Evolutionary conservation across 2,329 filamentous ascomycete species (phyloP).

Genomic region (Ophiobolus disseminans): DNA sequence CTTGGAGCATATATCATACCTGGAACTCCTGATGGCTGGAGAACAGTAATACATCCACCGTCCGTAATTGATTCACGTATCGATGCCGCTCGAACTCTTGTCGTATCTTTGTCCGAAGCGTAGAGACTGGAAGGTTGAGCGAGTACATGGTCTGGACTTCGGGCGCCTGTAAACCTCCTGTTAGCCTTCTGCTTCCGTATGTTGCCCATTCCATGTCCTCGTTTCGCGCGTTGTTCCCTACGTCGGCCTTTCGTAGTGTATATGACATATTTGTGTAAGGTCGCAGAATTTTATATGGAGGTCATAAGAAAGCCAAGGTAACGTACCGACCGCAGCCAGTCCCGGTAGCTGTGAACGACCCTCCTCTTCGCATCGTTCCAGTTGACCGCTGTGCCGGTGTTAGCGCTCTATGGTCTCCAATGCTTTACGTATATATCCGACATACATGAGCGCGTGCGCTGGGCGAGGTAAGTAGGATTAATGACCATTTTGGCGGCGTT

Average conservation of each 20-base stretch:
- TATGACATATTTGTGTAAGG: too few relatives aligned
- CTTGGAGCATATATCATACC: slow-evolving; percentile 62
- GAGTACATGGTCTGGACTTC: slow-evolving; percentile 99
- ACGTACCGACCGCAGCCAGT: slow-evolving; percentile 96
- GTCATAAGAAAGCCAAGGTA: not conserved
- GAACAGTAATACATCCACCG: slow-evolving; percentile 87
- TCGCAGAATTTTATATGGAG: too few relatives aligned
- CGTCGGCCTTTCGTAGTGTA: too few relatives aligned
- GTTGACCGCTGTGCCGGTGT: slow-evolving; percentile 71
- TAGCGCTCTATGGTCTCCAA: slow-evolving; percentile 28
- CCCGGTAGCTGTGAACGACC: slow-evolving; percentile 87
- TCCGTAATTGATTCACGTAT: slow-evolving; percentile 86
- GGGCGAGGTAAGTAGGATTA: slow-evolving; percentile 87
- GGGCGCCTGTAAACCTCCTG: slow-evolving; percentile 70
- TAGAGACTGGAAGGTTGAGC: slow-evolving; percentile 83
- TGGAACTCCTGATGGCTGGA: slow-evolving; percentile 95
- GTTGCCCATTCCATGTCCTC: too few relatives aligned
- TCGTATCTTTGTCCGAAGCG: slow-evolving; percentile 89
- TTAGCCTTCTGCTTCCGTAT: slow-evolving; percentile 19
- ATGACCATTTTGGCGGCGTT: slow-evolving; percentile 70
- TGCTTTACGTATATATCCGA: slow-evolving; percentile 7
- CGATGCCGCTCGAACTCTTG: slow-evolving; percentile 97
- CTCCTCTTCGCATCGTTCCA: slow-evolving; percentile 87
- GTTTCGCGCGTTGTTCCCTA: too few relatives aligned
- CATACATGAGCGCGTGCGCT: slow-evolving; percentile 62